Percentiles rank a stretch among this genome's conserved stretches.
phyloP scores from a whole-genome alignment of 2,329 filamentous ascomycete species.

The Pseudohalonectria lignicola region DNA sequence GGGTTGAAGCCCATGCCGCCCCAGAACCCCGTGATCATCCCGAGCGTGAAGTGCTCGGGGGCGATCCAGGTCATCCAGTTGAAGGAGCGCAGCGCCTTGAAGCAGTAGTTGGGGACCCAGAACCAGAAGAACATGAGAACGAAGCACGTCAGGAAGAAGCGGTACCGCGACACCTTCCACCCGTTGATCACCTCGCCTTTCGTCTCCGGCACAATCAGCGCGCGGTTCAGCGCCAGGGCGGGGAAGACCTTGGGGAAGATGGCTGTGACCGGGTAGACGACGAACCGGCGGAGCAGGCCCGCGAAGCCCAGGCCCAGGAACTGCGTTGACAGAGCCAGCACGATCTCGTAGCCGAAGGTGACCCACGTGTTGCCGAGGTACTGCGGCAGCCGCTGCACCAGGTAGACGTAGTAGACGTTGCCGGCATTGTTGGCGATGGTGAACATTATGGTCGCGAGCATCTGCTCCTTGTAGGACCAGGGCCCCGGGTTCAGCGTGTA shows the following conservation, averaged over 20 bases:
- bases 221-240: conserved; percentile 22
- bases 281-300: conserved; percentile 24
- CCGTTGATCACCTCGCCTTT: conserved; percentile 25
- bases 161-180: conserved; percentile 30
- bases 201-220: conserved; percentile 19
- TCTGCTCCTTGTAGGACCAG: conserved; percentile 30
- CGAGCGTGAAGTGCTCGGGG: conserved; percentile 28
- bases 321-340: conserved; percentile 27
- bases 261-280: conserved; percentile 24
- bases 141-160: conserved; percentile 27
- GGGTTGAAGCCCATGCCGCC: conserved; percentile 16
- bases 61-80: conserved; percentile 42
- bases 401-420: conserved; percentile 22
- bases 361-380: conserved; percentile 29
- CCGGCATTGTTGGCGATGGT: conserved; percentile 24
- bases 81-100: conserved; percentile 29
- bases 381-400: conserved; percentile 20
- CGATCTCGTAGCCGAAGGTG: conserved; percentile 27
- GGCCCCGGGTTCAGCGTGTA: conserved; percentile 28
- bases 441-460: conserved; percentile 27
- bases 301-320: conserved; percentile 31
- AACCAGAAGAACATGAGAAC: conserved; percentile 31
- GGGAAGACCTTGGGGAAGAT: conserved; percentile 31
- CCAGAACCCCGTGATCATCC: conserved; percentile 21
- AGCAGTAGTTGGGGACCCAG: conserved; percentile 35